phyloP scores from a whole-genome alignment of 1,284 basidiomycete genomes.

The Cerrena zonata region DNA sequence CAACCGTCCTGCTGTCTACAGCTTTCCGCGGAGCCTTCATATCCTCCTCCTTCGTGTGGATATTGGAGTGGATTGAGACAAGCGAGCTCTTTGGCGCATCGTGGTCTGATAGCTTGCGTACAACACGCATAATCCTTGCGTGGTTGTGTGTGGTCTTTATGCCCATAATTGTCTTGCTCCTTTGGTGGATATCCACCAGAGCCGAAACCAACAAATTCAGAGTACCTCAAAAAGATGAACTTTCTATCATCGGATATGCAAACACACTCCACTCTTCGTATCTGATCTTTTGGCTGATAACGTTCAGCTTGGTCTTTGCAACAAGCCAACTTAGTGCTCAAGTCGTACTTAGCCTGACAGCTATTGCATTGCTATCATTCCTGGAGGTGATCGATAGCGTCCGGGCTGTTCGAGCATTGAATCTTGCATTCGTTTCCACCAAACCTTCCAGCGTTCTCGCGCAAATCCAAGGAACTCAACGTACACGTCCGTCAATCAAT shows the following conservation, averaged over 20 bases:
- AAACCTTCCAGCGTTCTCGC: conserved; percentile 39
- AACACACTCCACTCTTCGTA: conserved; percentile 89
- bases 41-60: conserved; percentile 64
- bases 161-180: conserved; percentile 46
- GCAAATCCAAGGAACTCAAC: conserved; percentile 17
- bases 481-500: conserved; percentile 31
- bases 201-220: conserved; percentile 33
- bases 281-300: conserved; percentile 71
- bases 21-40: conserved; percentile 56
- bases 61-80: conserved; percentile 73
- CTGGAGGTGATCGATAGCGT: conserved; percentile 77
- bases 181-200: conserved; percentile 77
- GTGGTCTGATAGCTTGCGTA: conserved; percentile 40
- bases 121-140: conserved; percentile 57
- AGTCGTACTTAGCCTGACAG: conserved; percentile 58
- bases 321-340: conserved; percentile 80
- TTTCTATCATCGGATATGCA: conserved; percentile 82
- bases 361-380: conserved; percentile 64
- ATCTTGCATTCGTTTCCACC: conserved; percentile 41
- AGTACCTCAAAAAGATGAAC: conserved; percentile 33
- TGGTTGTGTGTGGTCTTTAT: conserved; percentile 49
- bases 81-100: conserved; percentile 37
- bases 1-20: conserved; percentile 55
- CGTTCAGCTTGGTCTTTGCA: conserved; percentile 62
- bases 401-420: conserved; percentile 62